Evolutionary conservation across 805 yeast species (phyloP).

Genomic region (Saccharomyces paradoxus): DNA sequence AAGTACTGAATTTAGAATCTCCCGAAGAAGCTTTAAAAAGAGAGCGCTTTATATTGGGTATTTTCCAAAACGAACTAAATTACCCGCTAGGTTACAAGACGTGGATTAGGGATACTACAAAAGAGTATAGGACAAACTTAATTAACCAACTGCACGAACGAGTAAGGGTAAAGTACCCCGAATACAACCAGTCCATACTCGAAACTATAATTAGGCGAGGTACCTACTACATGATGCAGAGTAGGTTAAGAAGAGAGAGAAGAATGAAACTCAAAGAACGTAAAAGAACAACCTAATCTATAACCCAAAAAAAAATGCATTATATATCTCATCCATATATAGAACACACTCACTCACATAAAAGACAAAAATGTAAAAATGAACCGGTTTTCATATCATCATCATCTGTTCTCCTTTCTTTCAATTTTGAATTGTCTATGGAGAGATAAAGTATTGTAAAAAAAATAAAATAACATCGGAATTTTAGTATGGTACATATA

Average conservation of each 20-base stretch:
- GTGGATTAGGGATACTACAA: slow-evolving; percentile 75
- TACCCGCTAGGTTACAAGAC: slow-evolving; percentile 72
- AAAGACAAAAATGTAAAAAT: slow-evolving; percentile 4
- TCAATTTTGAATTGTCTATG: background rate
- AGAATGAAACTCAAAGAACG: slow-evolving; percentile 36
- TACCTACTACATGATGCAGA: slow-evolving; percentile 72
- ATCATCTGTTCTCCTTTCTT: background rate
- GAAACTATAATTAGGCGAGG: slow-evolving; percentile 77
- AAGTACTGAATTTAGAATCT: slow-evolving; percentile 41
- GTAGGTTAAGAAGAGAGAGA: slow-evolving; percentile 61
- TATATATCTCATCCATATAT: background rate
- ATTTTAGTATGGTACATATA: slow-evolving; percentile 1
- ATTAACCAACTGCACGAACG: slow-evolving; percentile 39
- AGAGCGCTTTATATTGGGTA: slow-evolving; percentile 44
- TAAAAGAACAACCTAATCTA: background rate
- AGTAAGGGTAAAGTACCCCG: slow-evolving; percentile 41
- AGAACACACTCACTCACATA: background rate
- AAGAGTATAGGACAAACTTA: slow-evolving; percentile 44
- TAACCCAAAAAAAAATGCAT: background rate
- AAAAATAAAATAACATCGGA: background rate
- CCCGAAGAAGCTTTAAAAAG: slow-evolving; percentile 48
- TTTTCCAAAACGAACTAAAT: slow-evolving; percentile 50
- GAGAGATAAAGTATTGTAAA: background rate
- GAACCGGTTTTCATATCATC: background rate
- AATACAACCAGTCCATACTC: slow-evolving; percentile 45